Evolutionary conservation across 148 eudicot species (phyloP).

Genomic region (Rhododendron simsii): DNA sequence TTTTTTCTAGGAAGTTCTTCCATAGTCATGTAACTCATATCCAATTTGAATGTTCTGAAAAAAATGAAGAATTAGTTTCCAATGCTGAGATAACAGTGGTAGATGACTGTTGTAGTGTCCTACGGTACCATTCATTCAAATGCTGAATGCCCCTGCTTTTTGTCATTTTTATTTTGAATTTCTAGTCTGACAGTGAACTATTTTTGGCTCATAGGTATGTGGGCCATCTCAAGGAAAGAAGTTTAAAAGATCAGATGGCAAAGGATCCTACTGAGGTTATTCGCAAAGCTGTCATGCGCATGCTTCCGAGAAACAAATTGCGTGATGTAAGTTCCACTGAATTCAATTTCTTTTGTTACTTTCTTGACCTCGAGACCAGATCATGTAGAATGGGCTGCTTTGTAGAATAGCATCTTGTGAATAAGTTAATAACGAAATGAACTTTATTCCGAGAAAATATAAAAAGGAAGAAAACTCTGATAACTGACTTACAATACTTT

Average conservation of each 20-base stretch:
- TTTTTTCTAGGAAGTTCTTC: background rate
- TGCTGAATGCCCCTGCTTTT: background rate
- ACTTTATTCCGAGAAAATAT: background rate
- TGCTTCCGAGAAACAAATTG: constrained; percentile 93
- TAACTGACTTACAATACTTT: background rate
- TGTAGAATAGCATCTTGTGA: background rate
- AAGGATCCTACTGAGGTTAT: constrained; percentile 97
- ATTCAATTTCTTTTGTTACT: background rate
- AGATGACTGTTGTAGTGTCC: background rate
- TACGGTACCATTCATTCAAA: background rate
- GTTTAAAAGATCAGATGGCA: constrained; percentile 85
- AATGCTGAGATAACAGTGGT: background rate
- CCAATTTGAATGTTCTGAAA: background rate
- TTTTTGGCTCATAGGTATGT: constrained; percentile 47
- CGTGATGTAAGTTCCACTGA: constrained; percentile 71
- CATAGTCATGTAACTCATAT: background rate
- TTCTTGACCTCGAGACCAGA: background rate
- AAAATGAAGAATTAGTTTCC: background rate
- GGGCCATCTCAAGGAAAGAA: constrained; percentile 90
- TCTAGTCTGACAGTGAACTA: background rate
- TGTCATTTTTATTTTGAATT: background rate
- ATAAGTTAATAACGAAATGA: background rate
- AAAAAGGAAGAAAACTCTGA: background rate
- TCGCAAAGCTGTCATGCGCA: constrained; percentile 89
- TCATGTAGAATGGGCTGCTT: background rate